phyloP scores from a whole-genome alignment of 257 asterid genomes.

The Scutellaria minor region DNA sequence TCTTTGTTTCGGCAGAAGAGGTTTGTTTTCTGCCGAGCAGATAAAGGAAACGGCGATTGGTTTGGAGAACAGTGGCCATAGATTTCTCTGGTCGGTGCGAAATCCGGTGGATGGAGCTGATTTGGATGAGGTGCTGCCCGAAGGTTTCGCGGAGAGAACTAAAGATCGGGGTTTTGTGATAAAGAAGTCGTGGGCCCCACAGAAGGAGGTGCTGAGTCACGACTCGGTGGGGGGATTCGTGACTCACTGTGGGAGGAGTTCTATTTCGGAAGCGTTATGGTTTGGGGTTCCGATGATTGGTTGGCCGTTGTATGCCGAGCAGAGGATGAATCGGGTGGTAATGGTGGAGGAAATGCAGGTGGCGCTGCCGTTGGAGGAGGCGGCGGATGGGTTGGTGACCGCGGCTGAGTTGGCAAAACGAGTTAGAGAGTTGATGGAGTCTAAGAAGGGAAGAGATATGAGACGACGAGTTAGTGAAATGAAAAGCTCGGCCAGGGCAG shows the following conservation, averaged over 20 bases:
- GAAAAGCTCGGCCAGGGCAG: constrained; percentile 31
- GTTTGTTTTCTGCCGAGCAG: constrained; percentile 5
- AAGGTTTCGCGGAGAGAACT: constrained; percentile 53
- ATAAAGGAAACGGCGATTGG: constrained; percentile 6
- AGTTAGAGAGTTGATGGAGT: constrained; percentile 46
- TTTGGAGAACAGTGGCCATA: not conserved
- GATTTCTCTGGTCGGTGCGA: constrained; percentile 25
- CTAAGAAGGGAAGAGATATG: constrained; percentile 32
- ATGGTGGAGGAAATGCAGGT: constrained; percentile 56
- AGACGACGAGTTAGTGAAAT: constrained; percentile 34
- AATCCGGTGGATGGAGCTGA: constrained; percentile 11
- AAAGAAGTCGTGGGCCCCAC: constrained; percentile 64
- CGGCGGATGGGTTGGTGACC: constrained; percentile 43
- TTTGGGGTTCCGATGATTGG: constrained; percentile 62
- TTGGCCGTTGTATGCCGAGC: constrained; percentile 74
- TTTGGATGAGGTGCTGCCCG: constrained; percentile 44
- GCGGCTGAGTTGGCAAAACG: constrained; percentile 52
- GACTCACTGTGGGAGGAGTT: constrained; percentile 72
- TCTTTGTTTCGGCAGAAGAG: constrained; percentile 23
- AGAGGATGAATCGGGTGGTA: constrained; percentile 45
- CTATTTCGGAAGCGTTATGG: constrained; percentile 56
- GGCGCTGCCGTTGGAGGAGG: constrained; percentile 46
- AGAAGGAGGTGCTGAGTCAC: constrained; percentile 53
- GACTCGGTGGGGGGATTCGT: constrained; percentile 64
- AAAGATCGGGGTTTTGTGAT: constrained; percentile 46